Evolutionary conservation across 1,284 basidiomycete genomes (phyloP).

Genomic region (Cerioporus squamosus): DNA sequence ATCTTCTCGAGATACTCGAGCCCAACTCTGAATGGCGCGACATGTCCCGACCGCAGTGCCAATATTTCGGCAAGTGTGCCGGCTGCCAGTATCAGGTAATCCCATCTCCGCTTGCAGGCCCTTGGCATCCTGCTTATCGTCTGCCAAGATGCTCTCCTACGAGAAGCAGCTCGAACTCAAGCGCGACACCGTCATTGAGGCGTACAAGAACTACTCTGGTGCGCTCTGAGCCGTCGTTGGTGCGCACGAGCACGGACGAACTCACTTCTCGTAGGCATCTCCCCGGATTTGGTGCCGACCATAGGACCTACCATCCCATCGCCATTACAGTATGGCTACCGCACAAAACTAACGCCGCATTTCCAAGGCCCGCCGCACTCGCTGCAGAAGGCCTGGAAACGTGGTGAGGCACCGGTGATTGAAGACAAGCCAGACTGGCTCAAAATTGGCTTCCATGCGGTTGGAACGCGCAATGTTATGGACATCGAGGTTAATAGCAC

Average conservation of each 20-base stretch:
- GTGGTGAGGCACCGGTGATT: conserved; percentile 27
- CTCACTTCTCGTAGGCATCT: conserved; percentile 49
- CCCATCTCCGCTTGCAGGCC: neutral
- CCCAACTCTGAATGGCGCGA: conserved; percentile 72
- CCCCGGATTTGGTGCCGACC: conserved; percentile 60
- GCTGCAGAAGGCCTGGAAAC: conserved; percentile 39
- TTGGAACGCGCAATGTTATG: conserved; percentile 77
- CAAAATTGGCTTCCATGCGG: conserved; percentile 90
- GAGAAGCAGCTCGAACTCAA: conserved; percentile 88
- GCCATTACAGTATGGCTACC: conserved; percentile 89
- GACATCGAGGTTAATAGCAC: conserved; percentile 85
- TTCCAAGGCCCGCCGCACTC: conserved; percentile 82
- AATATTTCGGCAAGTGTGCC: conserved; percentile 85
- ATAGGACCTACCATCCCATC: conserved; percentile 84
- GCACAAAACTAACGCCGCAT: conserved; percentile 98
- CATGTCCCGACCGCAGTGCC: conserved; percentile 68
- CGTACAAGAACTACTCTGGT: conserved; percentile 84
- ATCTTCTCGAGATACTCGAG: conserved; percentile 73
- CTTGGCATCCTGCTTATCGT: neutral
- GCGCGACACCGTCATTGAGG: conserved; percentile 84
- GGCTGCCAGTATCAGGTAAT: conserved; percentile 80
- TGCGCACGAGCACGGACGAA: neutral
- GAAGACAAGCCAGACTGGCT: conserved; percentile 61
- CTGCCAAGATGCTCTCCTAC: conserved; percentile 84
- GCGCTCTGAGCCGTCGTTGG: conserved; percentile 18